Base-by-base conservation (phyloP, 2,329 filamentous ascomycete genomes). In the Epichloe typhina region DNA sequence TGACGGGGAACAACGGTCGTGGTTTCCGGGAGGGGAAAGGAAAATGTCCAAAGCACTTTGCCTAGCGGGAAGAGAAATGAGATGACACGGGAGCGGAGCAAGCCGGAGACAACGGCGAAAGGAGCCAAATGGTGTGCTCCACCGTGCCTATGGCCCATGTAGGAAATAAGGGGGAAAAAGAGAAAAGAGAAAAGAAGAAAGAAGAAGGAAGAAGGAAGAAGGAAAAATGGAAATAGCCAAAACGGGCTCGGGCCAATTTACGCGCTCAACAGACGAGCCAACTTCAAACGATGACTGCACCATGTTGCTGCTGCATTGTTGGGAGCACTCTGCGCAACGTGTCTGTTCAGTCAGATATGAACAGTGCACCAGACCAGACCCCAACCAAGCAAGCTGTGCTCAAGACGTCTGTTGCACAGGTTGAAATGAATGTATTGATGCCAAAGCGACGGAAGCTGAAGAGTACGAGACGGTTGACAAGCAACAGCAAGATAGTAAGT, bases 331-430 rank as follows among this genome's bases (percentile, higher is more conserved):
- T 17, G 39, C 47, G 38, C n/a, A 41, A 46, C 17, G 21, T 33
- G 12, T 15, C 36, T 41, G 37, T 21, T n/a, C 13, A 33, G 15
- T n/a, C 13, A 33, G 15, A 37, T 41, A 23, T 23, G 1, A 33
- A 41, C 23, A 41, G 17, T 17, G 33, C 13, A 38, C 33, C 17
- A 19, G 17, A 43, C 12, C 21, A 31, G 23, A 33, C 15, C 19
- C 39, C 23, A 38, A 38, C 6, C 19, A 26, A 26, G 23, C 23
- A 26, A 26, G 23, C 43, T 37, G 47, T 44, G 40, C 40, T 44
- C 26, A 49, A 19, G 47, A 42, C 40, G 33, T 49, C 26, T 49
- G 47, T 41, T 49, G 17, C 47, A 43, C 40, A 49, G 17, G 5
- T 37, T 15, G 12, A 15, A 35, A 6, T 6, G 6, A 41, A 11